These are phyloP conservation scores for Amphibolis antarctica DNA, from an alignment of 106 monocot species.

Conservation along the genomic window DNA sequence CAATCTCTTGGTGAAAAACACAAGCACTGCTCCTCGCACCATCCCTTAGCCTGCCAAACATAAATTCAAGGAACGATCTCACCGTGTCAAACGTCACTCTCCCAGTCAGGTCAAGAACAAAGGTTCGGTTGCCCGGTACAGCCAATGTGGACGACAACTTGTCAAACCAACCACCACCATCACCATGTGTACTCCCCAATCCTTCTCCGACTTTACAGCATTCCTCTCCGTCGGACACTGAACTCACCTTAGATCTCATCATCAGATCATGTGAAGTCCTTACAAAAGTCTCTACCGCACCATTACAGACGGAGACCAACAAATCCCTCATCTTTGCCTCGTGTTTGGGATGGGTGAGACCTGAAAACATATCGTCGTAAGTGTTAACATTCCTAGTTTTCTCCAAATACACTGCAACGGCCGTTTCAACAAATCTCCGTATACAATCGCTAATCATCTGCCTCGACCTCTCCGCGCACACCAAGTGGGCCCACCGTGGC, in stretches of 20 bases:
- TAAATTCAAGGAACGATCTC: constrained; percentile 57
- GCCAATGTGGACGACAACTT: constrained; percentile 40
- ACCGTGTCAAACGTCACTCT: constrained; percentile 63
- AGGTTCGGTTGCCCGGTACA: constrained; percentile 45
- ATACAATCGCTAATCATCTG: constrained; percentile 34
- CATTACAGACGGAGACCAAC: constrained; percentile 49
- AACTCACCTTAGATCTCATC: not conserved
- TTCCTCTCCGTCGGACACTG: not conserved
- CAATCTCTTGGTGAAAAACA: constrained; percentile 24
- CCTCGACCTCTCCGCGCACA: constrained; percentile 23
- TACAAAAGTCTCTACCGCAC: constrained; percentile 54
- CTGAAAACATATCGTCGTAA: constrained; percentile 55
- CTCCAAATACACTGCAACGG: constrained; percentile 54
- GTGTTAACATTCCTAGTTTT: constrained; percentile 61
- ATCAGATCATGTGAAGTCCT: constrained; percentile 44
- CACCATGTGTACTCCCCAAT: not conserved
- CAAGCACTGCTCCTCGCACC: constrained; percentile 23
- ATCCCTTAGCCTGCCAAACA: constrained; percentile 27
- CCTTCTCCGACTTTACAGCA: not conserved
- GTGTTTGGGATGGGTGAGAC: constrained; percentile 49
- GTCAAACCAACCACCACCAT: constrained; percentile 30
- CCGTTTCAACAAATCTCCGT: constrained; percentile 42
- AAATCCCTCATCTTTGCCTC: constrained; percentile 51
- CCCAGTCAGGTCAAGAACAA: constrained; percentile 68
- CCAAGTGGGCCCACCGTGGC: constrained; percentile 30